Evolutionary conservation across 2,329 filamentous ascomycete species (phyloP).

Genomic region (Fusarium piperis): DNA sequence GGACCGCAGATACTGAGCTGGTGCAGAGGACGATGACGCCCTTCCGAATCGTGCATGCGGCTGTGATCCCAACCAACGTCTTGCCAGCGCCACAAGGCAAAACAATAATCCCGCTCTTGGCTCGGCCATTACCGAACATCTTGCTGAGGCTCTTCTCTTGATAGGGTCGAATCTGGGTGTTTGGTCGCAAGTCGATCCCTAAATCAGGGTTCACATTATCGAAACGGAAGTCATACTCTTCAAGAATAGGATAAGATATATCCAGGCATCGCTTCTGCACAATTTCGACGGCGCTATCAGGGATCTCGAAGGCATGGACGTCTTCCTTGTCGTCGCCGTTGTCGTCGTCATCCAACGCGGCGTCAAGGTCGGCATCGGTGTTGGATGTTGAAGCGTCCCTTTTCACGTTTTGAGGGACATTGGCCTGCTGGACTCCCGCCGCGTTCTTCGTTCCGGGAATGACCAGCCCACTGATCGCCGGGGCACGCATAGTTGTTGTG

Average conservation of each 20-base stretch:
- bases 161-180: conserved; percentile 85
- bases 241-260: conserved; percentile 81
- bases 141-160: conserved; percentile 95
- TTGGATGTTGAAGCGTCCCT: not conserved
- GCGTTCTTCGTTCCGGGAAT: conserved; percentile 91
- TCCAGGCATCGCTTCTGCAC: conserved; percentile 86
- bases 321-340: conserved; percentile 76
- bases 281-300: conserved; percentile 75
- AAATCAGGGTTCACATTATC: conserved; percentile 84
- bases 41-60: conserved; percentile 93
- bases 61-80: conserved; percentile 92
- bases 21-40: conserved; percentile 93
- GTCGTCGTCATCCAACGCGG: conserved; percentile 66
- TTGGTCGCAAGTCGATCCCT: conserved; percentile 85
- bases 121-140: conserved; percentile 96
- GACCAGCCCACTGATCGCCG: conserved; percentile 80
- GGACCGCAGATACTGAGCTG: conserved; percentile 91
- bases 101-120: conserved; percentile 94
- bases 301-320: conserved; percentile 86
- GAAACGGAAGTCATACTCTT: conserved; percentile 93
- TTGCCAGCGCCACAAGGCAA: conserved; percentile 97
- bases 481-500: conserved; percentile 77
- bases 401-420: conserved; percentile 11
- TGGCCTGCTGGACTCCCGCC: conserved; percentile 78
- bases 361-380: not conserved